Evolutionary conservation across 1,284 basidiomycete species (phyloP).

Genomic region (Stygiomarasmius scandens): DNA sequence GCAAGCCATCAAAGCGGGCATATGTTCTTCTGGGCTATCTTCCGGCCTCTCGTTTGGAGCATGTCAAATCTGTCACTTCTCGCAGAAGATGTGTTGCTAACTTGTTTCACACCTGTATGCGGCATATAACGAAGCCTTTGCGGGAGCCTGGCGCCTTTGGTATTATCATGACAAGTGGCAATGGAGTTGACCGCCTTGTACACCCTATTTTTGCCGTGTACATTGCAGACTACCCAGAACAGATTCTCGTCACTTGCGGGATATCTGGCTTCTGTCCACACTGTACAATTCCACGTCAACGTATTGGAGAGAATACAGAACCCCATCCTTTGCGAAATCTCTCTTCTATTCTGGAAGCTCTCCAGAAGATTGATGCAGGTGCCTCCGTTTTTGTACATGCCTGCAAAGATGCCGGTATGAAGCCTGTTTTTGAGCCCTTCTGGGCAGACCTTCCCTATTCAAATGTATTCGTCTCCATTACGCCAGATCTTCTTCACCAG

Average conservation of each 20-base stretch:
- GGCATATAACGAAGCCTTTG: slow-evolving; percentile 24
- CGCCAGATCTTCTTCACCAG: no score
- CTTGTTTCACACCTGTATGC: slow-evolving; percentile 40
- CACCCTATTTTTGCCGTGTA: slow-evolving; percentile 30
- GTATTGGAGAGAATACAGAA: neutral
- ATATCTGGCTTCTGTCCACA: slow-evolving; percentile 23
- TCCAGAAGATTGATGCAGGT: neutral
- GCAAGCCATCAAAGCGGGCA: slow-evolving; percentile 35
- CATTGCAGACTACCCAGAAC: slow-evolving; percentile 33
- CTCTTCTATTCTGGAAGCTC: neutral
- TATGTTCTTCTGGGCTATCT: slow-evolving; percentile 43
- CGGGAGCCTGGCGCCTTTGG: slow-evolving; percentile 24
- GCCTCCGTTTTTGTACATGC: neutral
- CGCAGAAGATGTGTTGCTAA: slow-evolving; percentile 32
- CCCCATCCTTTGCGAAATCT: neutral
- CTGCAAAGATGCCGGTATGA: slow-evolving; percentile 25
- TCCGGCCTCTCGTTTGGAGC: slow-evolving; percentile 33
- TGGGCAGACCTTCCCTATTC: no score
- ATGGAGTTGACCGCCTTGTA: slow-evolving; percentile 14
- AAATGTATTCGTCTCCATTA: no score
- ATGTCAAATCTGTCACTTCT: slow-evolving; percentile 31
- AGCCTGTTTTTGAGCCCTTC: no score
- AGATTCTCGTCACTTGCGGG: slow-evolving; percentile 26
- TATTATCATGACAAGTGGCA: slow-evolving; percentile 23
- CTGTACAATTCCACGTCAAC: slow-evolving; percentile 17